These are phyloP conservation scores for Elymus sibiricus DNA, from an alignment of 176 grass and related monocot species.

Conservation along the genomic window DNA sequence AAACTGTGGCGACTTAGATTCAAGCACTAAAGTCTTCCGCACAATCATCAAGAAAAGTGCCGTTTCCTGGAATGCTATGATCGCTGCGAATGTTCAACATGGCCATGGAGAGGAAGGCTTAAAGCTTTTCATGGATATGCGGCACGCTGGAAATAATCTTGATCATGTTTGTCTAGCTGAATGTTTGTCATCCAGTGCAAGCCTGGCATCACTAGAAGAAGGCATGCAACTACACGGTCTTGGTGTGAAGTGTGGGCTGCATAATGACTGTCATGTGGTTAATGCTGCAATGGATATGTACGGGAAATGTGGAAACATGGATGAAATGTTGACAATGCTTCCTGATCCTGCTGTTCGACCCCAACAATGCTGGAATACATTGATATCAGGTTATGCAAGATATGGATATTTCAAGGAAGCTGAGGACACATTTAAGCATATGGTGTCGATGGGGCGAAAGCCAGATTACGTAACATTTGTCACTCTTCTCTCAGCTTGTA, in stretches of 20 bases:
- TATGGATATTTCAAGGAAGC: conserved; percentile 71
- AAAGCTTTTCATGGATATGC: conserved; percentile 65
- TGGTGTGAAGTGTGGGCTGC: conserved; percentile 62
- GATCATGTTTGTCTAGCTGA: conserved; percentile 75
- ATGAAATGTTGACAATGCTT: conserved; percentile 63
- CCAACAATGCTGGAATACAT: conserved; percentile 79
- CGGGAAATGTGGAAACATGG: conserved; percentile 82
- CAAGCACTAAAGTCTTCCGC: conserved; percentile 60
- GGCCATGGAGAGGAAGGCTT: conserved; percentile 73
- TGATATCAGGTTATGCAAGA: conserved; percentile 80
- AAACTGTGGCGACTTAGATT: conserved; percentile 67
- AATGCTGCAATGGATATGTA: conserved; percentile 96
- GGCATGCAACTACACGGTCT: conserved; percentile 82
- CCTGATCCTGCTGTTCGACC: conserved; percentile 49
- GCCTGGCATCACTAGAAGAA: conserved; percentile 87
- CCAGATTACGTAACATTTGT: conserved; percentile 87
- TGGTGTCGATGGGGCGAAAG: conserved; percentile 50
- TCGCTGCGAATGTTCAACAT: conserved; percentile 68
- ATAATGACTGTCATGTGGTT: conserved; percentile 53
- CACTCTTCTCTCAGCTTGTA: conserved; percentile 73
- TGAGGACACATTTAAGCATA: conserved; percentile 68
- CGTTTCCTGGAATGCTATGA: conserved; percentile 81
- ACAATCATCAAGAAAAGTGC: conserved; percentile 43
- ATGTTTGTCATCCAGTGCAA: conserved; percentile 62
- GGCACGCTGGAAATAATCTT: conserved; percentile 44